phyloP scores from a whole-genome alignment of 1,284 basidiomycete genomes.

The Ganoderma lingzhi region DNA sequence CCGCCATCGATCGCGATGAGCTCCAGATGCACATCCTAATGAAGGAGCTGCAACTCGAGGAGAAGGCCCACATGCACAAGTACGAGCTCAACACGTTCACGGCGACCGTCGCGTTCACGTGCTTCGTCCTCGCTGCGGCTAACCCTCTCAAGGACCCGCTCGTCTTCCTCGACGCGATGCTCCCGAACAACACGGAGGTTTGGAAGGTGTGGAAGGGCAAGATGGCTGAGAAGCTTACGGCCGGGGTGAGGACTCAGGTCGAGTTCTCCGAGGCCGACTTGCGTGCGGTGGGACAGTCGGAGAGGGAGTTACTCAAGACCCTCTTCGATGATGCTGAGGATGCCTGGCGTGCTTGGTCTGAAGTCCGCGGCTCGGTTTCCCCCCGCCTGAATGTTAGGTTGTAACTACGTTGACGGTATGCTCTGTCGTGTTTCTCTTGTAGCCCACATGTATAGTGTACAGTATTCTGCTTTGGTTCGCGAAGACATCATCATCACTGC shows the following conservation, averaged over 20 bases:
- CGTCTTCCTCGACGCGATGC: not conserved
- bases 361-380: not conserved
- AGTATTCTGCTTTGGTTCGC: no score
- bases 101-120: not conserved
- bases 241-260: not conserved
- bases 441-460: no score
- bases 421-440: no score
- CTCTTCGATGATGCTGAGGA: not conserved
- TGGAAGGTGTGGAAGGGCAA: not conserved
- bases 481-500: no score
- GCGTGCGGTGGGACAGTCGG: not conserved
- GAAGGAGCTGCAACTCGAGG: slow-evolving; percentile 1
- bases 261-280: not conserved
- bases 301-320: not conserved
- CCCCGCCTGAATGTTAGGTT: no score
- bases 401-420: no score
- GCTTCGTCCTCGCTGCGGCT: not conserved
- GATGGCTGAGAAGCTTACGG: not conserved
- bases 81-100: slow-evolving; percentile 20
- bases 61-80: slow-evolving; percentile 3
- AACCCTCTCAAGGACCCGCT: not conserved
- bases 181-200: not conserved
- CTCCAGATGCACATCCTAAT: not conserved
- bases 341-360: not conserved
- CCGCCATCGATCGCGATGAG: slow-evolving; percentile 14